Evolutionary conservation across 2,329 filamentous ascomycete species (phyloP).

Genomic region (Boeremia lycopersici): DNA sequence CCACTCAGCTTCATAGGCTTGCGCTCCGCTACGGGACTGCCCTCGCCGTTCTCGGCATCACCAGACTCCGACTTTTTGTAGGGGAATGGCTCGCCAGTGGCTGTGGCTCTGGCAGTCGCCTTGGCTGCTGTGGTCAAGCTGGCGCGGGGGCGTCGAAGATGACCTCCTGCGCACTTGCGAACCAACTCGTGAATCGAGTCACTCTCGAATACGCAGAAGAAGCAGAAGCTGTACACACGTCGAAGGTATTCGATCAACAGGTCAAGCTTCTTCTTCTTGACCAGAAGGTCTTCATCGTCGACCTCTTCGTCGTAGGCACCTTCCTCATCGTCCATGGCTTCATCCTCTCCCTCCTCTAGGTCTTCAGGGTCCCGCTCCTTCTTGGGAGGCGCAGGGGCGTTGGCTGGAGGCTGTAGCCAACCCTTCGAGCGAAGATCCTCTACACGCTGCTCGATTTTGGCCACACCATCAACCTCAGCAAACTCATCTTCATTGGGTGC

Average conservation of each 20-base stretch:
- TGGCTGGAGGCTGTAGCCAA: conserved; percentile 71
- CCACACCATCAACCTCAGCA: conserved; percentile 64
- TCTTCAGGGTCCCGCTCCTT: conserved; percentile 68
- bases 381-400: conserved; percentile 58
- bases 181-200: conserved; percentile 96
- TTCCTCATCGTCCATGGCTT: conserved; percentile 65
- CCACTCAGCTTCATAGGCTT: conserved; percentile 67
- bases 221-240: conserved; percentile 97
- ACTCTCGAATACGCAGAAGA: conserved; percentile 99
- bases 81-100: conserved; percentile 81
- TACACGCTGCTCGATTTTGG: conserved; percentile 85
- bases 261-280: conserved; percentile 97
- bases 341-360: conserved; percentile 77
- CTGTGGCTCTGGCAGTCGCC: conserved; percentile 83
- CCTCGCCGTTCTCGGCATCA: conserved; percentile 67
- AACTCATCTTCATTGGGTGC: conserved; percentile 61
- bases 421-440: conserved; percentile 79
- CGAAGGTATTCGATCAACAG: conserved; percentile 95
- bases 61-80: conserved; percentile 77
- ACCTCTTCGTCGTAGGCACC: conserved; percentile 74
- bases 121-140: conserved; percentile 84
- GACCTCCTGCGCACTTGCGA: conserved; percentile 95
- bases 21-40: conserved; percentile 74
- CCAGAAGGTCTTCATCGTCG: conserved; percentile 86
- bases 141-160: conserved; percentile 86